phyloP scores from a whole-genome alignment of 2,329 filamentous ascomycete genomes.

The Alternaria sp. region DNA sequence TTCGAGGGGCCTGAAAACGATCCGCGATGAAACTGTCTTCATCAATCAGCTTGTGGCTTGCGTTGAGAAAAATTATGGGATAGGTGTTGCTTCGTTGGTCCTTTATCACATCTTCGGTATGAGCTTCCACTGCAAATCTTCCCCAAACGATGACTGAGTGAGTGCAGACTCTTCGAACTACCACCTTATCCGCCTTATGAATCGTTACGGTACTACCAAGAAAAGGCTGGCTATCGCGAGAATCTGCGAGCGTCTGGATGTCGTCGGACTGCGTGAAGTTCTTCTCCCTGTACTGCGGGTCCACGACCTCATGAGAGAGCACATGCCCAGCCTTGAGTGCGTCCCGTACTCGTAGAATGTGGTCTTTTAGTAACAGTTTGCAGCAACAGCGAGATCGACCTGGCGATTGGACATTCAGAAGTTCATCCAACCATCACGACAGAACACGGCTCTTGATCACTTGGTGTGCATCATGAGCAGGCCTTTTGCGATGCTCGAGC shows the following conservation, averaged over 20 bases:
- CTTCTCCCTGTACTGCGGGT: background rate
- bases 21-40: background rate
- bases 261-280: background rate
- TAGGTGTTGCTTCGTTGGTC: background rate
- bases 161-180: background rate
- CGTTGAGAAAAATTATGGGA: background rate
- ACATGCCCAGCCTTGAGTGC: background rate
- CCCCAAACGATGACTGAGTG: background rate
- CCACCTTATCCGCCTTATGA: slow-evolving; percentile 1
- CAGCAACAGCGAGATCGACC: background rate
- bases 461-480: no score
- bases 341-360: background rate
- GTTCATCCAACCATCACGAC: no score
- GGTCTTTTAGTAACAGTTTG: background rate
- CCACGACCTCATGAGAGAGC: background rate
- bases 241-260: background rate
- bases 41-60: slow-evolving; percentile 1
- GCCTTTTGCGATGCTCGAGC: no score
- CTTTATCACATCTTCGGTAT: slow-evolving; percentile 1
- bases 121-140: background rate
- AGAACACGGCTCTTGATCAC: no score
- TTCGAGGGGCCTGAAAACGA: background rate
- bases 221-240: background rate
- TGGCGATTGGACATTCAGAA: no score
- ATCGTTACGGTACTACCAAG: background rate